Evolutionary conservation across 2,329 filamentous ascomycete genomes (phyloP).

Genomic region (Xylariaceae sp.): DNA sequence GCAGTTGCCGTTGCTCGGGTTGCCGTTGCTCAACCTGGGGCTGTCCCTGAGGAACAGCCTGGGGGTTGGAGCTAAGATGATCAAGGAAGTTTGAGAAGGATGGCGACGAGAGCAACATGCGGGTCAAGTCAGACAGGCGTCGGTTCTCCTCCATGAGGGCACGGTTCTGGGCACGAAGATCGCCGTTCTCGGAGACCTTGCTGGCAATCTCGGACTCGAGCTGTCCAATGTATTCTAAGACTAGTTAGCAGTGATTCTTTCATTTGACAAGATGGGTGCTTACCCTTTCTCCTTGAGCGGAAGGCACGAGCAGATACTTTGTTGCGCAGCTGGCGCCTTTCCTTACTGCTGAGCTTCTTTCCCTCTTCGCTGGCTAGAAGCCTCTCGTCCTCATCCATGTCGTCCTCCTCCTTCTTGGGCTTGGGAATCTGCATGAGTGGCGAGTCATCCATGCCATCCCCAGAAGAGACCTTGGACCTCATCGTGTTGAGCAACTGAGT

Average conservation of each 20-base stretch:
- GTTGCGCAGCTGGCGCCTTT: slow-evolving; percentile 94
- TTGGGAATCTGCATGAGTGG: slow-evolving; percentile 65
- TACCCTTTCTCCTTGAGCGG: slow-evolving; percentile 97
- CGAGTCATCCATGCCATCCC: slow-evolving; percentile 46
- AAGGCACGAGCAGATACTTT: slow-evolving; percentile 98
- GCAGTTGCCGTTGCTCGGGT: slow-evolving; percentile 45
- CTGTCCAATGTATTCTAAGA: slow-evolving; percentile 90
- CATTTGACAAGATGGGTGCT: slow-evolving; percentile 23
- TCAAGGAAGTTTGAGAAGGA: slow-evolving; percentile 81
- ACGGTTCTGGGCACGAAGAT: slow-evolving; percentile 75
- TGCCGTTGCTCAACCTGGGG: slow-evolving; percentile 37
- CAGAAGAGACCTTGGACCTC: slow-evolving; percentile 64
- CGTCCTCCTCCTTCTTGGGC: slow-evolving; percentile 88
- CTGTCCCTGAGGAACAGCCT: slow-evolving; percentile 34
- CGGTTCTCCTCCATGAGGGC: slow-evolving; percentile 82
- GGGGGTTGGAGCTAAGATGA: slow-evolving; percentile 59
- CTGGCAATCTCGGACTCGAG: slow-evolving; percentile 83
- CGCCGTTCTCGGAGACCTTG: slow-evolving; percentile 79
- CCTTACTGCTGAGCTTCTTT: slow-evolving; percentile 98
- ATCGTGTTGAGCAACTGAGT: slow-evolving; percentile 89
- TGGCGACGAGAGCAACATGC: slow-evolving; percentile 74
- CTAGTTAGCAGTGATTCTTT: slow-evolving; percentile 41
- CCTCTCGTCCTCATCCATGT: slow-evolving; percentile 95
- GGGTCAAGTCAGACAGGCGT: slow-evolving; percentile 71
- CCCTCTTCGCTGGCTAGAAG: slow-evolving; percentile 72